Conservation (phyloP, 192 early-diverging fungal species). For the Dispira parvispora region DNA sequence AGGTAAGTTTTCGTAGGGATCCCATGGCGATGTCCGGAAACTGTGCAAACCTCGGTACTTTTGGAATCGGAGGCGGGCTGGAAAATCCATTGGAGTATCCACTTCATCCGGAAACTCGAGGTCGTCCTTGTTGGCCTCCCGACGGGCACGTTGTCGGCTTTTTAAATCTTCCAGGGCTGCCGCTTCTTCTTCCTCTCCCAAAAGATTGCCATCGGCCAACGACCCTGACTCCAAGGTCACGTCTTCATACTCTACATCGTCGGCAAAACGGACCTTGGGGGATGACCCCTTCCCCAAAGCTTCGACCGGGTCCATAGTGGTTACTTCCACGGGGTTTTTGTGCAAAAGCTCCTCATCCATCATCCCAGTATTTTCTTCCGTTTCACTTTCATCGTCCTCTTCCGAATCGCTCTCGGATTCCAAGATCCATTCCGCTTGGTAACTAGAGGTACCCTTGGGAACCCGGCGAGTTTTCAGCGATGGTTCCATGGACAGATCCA, state of each 20-base stretch:
- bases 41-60: slow-evolving; percentile 88
- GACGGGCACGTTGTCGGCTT: slow-evolving; percentile 40
- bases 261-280: too few relatives aligned
- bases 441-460: slow-evolving; percentile 89
- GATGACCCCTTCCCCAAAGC: too few relatives aligned
- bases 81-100: slow-evolving; percentile 74
- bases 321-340: slow-evolving; percentile 13
- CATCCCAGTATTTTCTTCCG: slow-evolving; percentile 26
- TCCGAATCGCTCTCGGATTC: slow-evolving; percentile 61
- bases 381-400: slow-evolving; percentile 34
- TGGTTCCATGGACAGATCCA: background rate
- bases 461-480: slow-evolving; percentile 45
- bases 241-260: slow-evolving; percentile 26
- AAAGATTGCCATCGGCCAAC: slow-evolving; percentile 5
- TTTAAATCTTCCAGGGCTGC: slow-evolving; percentile 26
- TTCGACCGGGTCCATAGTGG: slow-evolving; percentile 28
- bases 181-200: slow-evolving; percentile 23
- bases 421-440: slow-evolving; percentile 96
- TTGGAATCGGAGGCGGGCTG: slow-evolving; percentile 76
- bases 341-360: slow-evolving; percentile 25
- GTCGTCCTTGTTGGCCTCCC: slow-evolving; percentile 40
- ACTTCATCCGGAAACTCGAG: slow-evolving; percentile 91
- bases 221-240: slow-evolving; percentile 10
- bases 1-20: slow-evolving; percentile 95
- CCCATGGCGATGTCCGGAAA: slow-evolving; percentile 93